phyloP scores from a whole-genome alignment of 257 asterid genomes.

The Nicotiana undulata region DNA sequence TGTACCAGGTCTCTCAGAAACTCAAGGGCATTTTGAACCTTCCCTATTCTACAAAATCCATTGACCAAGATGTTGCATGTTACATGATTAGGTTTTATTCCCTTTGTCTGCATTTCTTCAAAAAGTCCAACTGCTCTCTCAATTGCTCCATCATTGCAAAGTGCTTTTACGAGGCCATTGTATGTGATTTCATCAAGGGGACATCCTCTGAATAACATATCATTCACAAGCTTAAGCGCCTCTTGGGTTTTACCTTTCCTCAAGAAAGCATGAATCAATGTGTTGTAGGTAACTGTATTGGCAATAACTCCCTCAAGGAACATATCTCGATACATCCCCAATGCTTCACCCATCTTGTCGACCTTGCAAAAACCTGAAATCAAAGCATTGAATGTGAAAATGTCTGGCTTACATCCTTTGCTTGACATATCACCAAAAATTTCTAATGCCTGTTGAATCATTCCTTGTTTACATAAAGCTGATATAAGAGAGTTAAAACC shows the following conservation, averaged over 20 bases:
- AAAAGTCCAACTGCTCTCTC: constrained; percentile 68
- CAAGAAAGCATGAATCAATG: constrained; percentile 58
- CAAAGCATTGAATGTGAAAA: constrained; percentile 65
- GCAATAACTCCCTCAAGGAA: constrained; percentile 77
- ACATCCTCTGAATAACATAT: constrained; percentile 75
- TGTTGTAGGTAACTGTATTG: constrained; percentile 73
- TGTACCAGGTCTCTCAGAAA: constrained; percentile 57
- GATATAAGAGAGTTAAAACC: constrained; percentile 78
- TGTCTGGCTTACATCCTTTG: constrained; percentile 62
- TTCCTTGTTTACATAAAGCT: constrained; percentile 63
- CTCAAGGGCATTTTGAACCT: constrained; percentile 56
- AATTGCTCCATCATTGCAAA: constrained; percentile 61
- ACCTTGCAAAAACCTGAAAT: constrained; percentile 55
- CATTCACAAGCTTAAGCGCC: constrained; percentile 68
- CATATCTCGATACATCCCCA: constrained; percentile 57
- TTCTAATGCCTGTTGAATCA: constrained; percentile 47
- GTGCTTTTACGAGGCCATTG: constrained; percentile 65
- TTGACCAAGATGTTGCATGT: constrained; percentile 45
- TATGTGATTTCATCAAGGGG: constrained; percentile 61
- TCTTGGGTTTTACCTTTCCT: constrained; percentile 42
- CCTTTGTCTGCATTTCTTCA: constrained; percentile 68
- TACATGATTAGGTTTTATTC: constrained; percentile 37
- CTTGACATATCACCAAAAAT: constrained; percentile 36
- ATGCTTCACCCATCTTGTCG: constrained; percentile 61
- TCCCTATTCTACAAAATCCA: constrained; percentile 22